Evolutionary conservation across 805 yeast genomes (phyloP), one percentile per base, ranked within the genome.

Genomic region (Nakazawaea ishiwadae): DNA sequence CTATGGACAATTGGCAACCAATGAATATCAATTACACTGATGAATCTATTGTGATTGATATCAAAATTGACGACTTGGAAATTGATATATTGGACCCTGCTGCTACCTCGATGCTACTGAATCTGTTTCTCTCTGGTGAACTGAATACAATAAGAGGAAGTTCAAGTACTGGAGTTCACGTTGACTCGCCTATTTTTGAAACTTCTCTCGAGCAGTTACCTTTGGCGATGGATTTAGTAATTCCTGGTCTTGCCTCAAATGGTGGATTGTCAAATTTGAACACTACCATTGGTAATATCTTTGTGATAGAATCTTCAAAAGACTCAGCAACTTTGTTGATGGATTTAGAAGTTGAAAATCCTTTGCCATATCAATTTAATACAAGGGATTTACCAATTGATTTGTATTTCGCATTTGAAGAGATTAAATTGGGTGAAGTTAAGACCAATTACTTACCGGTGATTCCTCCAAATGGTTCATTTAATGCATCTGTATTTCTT

Each of bases 341-440:
- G 23, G 65, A 59, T 31, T 24, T 63, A 4, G 57, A 54, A 14
- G 26, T 70, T 3, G 27, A 40, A 10, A 71, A 69, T 46, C 70
- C 73, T 1, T 48, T 63, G 17, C 48, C 48, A 15, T 37, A 51
- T 7, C 52, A 60, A 1, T 31, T 61, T 12, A 55, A 51, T 2
- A 26, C 61, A 4, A 52, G 59, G 4, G 43, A 48, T 6, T n/a
- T 63, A 5, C 45, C 35, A 11, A 9, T 65, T 16, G 50, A 49
- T 5, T 47, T 69, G 16, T 51, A 55, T 5, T 37, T 70, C 5
- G 48, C 40, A 2, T 59, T 53, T 45, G 65, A 69, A 40, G 58
- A 56, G 1, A 57, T 71, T 0, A 38, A 21, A 1, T 48, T 73
- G 28, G 77, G 71, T 0, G 39, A 43, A 5, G 31, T 65, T 15